Evolutionary conservation across 2,329 filamentous ascomycete species (phyloP).

Genomic region (Alternaria brassicae): DNA sequence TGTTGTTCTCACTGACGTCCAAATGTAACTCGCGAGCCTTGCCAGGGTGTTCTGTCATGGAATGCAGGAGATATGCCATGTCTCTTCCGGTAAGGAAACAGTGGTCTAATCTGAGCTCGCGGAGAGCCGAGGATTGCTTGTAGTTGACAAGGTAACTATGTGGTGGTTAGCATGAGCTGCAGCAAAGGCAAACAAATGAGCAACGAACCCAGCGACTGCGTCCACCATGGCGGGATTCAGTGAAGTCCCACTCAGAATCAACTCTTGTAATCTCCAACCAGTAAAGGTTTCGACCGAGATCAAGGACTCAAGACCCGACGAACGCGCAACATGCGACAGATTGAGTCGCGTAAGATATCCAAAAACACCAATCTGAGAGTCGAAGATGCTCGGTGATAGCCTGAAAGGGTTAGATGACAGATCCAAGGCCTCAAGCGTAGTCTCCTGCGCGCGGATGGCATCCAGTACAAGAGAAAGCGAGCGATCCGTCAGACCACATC

Average conservation of each 20-base stretch:
- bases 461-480: slow-evolving; percentile 69
- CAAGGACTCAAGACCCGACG: slow-evolving; percentile 68
- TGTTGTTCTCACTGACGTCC: slow-evolving; percentile 70
- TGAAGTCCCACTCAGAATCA: slow-evolving; percentile 69
- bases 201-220: slow-evolving; percentile 59
- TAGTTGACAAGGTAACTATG: slow-evolving; percentile 66
- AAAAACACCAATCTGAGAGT: slow-evolving; percentile 71
- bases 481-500: slow-evolving; percentile 66
- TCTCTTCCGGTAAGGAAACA: slow-evolving; percentile 70
- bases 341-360: slow-evolving; percentile 70
- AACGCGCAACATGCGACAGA: slow-evolving; percentile 69
- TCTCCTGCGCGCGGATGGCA: slow-evolving; percentile 68
- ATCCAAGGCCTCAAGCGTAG: slow-evolving; percentile 71
- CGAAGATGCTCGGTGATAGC: slow-evolving; percentile 68
- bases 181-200: background rate
- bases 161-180: slow-evolving; percentile 43
- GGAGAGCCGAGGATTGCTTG: slow-evolving; percentile 65
- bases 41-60: slow-evolving; percentile 62
- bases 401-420: slow-evolving; percentile 72
- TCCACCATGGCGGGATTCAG: slow-evolving; percentile 70
- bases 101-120: slow-evolving; percentile 69
- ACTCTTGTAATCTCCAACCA: slow-evolving; percentile 71
- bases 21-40: slow-evolving; percentile 67
- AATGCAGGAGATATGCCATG: slow-evolving; percentile 69
- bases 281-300: slow-evolving; percentile 70